phyloP scores from a whole-genome alignment of 441 rosid genomes.

The Brassica balearica region DNA sequence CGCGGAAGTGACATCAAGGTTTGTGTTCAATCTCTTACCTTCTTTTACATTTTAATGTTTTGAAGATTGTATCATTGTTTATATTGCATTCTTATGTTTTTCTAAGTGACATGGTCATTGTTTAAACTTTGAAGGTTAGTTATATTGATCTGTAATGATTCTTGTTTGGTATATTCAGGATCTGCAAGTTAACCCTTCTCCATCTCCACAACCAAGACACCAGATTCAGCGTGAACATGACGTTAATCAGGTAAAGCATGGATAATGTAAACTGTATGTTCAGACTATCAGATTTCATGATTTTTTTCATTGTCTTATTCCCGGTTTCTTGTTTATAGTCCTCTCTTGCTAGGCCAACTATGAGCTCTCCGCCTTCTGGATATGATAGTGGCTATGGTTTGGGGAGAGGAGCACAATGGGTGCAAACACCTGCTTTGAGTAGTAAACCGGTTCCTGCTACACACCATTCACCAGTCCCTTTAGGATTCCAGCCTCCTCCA shows the following conservation, averaged over 20 bases:
- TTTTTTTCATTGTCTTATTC: background rate
- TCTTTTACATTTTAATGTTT: background rate
- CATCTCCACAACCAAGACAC: slow-evolving; percentile 47
- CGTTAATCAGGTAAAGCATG: slow-evolving; percentile 51
- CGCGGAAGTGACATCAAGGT: slow-evolving; percentile 65
- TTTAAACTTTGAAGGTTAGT: no score
- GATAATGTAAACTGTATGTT: background rate
- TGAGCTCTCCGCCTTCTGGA: slow-evolving; percentile 40
- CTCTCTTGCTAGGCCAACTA: slow-evolving; percentile 26
- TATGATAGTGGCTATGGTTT: slow-evolving; percentile 41
- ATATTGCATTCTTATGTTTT: no score
- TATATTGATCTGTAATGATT: no score
- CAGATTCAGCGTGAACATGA: slow-evolving; percentile 50
- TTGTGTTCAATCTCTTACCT: background rate
- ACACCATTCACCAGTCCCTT: slow-evolving; percentile 34
- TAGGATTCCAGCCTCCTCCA: slow-evolving; percentile 36
- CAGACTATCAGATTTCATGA: background rate
- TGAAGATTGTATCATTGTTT: no score
- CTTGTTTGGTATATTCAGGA: slow-evolving; percentile 49
- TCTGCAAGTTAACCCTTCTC: slow-evolving; percentile 59
- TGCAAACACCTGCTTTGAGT: slow-evolving; percentile 51
- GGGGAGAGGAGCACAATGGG: slow-evolving; percentile 45
- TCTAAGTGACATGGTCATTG: no score
- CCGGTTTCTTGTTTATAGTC: slow-evolving; percentile 42
- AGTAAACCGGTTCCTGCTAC: slow-evolving; percentile 39